Base-by-base conservation (phyloP, 2,329 filamentous ascomycete genomes). In the Diaporthe vexans region DNA sequence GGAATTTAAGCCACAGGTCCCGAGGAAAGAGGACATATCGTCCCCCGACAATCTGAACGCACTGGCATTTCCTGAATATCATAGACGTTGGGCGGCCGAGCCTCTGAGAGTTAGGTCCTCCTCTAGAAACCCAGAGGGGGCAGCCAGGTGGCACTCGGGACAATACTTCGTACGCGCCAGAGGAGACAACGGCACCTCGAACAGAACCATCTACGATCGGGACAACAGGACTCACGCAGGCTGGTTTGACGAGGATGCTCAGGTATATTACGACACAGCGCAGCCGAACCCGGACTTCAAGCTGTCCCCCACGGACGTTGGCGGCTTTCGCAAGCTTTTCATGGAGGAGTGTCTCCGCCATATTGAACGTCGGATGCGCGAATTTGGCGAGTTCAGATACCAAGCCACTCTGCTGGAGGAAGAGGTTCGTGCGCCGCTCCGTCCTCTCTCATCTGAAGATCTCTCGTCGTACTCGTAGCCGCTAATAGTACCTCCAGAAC, bases 291-390 rank as follows among this genome's bases (percentile, higher is more conserved):
- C 58, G 2, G 76, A 76, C 46, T 76, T 77, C 67, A 78, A 76
- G 73, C 79, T 86, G 9, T 81, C 84, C 2, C 77, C 83, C 3
- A 85, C 81, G 1, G 81, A 85, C 63, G 79, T 78, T 2, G 80
- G 81, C 24, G 84, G 85, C 3, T 81, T 84, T 46, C 80, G 84
- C 1, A 81, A 81, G 40, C 78, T 87, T 11, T 79, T 87, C 26
- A 78, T 83, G 17, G 79, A 82, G 3, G 86, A 87, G 68, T 85
- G 83, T 70, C 78, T 78, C 4, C 79, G 79, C 29, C 77, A 84
- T 48, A 72, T 87, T n/a, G 82, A 85, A 24, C 79, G 84, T 51
- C 81, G 83, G 4, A 73, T 73, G 24, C 73, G 68, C 21, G 82
- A 83, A 46, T 81, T 83, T 76, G 61, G 71, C 19, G 79, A 80